Conservation (phyloP, 805 yeast species). For the Candida boleticola region DNA sequence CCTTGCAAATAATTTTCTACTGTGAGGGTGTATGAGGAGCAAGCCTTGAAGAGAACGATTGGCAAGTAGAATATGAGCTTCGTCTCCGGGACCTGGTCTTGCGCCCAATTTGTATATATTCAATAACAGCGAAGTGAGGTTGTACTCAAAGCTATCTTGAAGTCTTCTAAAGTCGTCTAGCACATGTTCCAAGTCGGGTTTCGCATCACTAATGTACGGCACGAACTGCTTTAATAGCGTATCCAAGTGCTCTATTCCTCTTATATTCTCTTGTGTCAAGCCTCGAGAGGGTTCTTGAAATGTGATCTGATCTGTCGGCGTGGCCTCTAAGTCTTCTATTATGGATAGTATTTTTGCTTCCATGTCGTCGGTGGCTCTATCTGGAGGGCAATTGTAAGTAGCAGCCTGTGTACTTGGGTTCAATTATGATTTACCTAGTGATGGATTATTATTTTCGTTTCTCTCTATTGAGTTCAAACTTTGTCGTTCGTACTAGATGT, state of each 20-base stretch:
- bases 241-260: constrained; percentile 19
- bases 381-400: too few species aligned
- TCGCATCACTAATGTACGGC: constrained; percentile 10
- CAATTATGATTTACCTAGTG: too few species aligned
- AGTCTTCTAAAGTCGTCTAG: constrained; percentile 32
- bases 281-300: too few species aligned
- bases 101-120: constrained; percentile 14
- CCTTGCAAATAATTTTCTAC: constrained; percentile 49
- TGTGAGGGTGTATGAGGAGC: constrained; percentile 55
- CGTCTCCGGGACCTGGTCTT: neutral
- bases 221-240: constrained; percentile 15
- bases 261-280: neutral
- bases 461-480: too few species aligned
- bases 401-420: too few species aligned
- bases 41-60: constrained; percentile 55
- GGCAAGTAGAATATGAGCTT: neutral
- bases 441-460: too few species aligned
- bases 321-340: neutral
- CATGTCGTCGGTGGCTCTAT: constrained; percentile 1
- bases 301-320: neutral
- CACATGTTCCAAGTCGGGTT: constrained; percentile 12
- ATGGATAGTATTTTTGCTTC: constrained; percentile 7
- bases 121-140: constrained; percentile 40
- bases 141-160: constrained; percentile 55
- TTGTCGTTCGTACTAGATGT: too few species aligned